Evolutionary conservation across 768 basidiomycete species (phyloP).

Genomic region (Russula vinacea): DNA sequence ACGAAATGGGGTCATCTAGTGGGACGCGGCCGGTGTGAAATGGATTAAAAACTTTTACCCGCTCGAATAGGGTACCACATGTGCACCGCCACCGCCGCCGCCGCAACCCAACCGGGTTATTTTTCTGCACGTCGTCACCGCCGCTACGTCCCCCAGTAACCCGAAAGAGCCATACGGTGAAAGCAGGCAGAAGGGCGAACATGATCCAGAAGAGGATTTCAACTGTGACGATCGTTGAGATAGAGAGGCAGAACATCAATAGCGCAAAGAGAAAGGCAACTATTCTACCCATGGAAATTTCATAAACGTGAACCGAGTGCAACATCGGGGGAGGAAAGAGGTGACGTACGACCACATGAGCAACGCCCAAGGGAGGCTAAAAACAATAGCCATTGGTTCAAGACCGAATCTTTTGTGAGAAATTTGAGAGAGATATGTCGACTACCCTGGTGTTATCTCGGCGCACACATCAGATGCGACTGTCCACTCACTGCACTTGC

Average conservation of each 20-base stretch:
- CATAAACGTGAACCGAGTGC: too few relatives aligned
- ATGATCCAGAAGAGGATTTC: slow-evolving; percentile 6
- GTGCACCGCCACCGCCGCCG: not conserved
- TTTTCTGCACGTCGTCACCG: not conserved
- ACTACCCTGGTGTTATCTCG: too few relatives aligned
- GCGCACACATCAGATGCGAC: too few relatives aligned
- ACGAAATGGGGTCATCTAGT: not conserved
- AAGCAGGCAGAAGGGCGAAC: not conserved
- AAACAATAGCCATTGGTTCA: too few relatives aligned
- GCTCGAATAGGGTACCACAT: not conserved
- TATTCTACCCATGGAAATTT: too few relatives aligned
- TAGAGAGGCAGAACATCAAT: slow-evolving; percentile 2
- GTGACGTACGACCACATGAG: too few relatives aligned
- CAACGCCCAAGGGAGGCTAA: slow-evolving; percentile 18
- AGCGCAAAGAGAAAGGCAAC: slow-evolving; percentile 3
- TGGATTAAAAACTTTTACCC: not conserved
- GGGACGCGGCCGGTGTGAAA: not conserved
- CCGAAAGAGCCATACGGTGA: slow-evolving; percentile 7
- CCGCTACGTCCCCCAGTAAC: not conserved
- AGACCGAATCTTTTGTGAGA: too few relatives aligned
- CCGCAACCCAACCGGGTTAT: not conserved
- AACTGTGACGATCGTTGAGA: slow-evolving; percentile 21
- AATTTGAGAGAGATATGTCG: too few relatives aligned
- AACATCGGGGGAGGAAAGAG: too few relatives aligned
- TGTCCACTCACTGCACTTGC: too few relatives aligned